Evolutionary conservation across 2,329 filamentous ascomycete genomes (phyloP).

Genomic region (Dactylellina haptotyla): DNA sequence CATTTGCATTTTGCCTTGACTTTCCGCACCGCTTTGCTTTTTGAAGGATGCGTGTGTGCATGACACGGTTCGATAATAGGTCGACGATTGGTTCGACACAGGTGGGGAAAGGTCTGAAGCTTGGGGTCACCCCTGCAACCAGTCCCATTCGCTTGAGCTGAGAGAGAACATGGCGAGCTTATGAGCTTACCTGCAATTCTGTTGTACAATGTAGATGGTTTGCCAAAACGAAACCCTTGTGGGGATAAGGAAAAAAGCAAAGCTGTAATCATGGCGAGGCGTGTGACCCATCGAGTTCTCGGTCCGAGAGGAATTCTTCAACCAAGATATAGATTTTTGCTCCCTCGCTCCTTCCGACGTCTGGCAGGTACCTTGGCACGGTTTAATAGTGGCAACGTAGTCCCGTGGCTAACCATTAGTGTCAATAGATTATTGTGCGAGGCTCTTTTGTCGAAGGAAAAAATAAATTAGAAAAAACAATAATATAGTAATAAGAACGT

Average conservation of each 20-base stretch:
- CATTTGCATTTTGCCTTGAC: constrained; percentile 8
- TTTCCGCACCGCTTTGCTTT: constrained; percentile 24
- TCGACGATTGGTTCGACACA: constrained; percentile 31
- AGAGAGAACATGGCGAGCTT: constrained; percentile 25
- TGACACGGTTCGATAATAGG: constrained; percentile 39
- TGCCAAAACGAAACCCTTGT: background rate
- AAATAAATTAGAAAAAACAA: too few species aligned
- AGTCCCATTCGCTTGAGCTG: background rate
- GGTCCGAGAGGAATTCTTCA: too few species aligned
- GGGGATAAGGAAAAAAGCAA: constrained; percentile 31
- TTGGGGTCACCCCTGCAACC: constrained; percentile 34
- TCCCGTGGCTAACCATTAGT: constrained; percentile 42
- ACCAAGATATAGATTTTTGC: background rate
- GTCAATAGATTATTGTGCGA: constrained; percentile 1
- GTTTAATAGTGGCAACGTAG: background rate
- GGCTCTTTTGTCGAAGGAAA: constrained; percentile 1
- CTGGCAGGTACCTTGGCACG: background rate
- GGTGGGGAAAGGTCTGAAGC: constrained; percentile 28
- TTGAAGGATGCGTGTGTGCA: constrained; percentile 31
- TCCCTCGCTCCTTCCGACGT: background rate
- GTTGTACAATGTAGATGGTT: constrained; percentile 23
- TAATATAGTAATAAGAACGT: too few species aligned
- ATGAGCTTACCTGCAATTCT: constrained; percentile 6
- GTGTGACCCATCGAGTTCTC: constrained; percentile 41
- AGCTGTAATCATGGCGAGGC: constrained; percentile 8